Conservation (phyloP, 495 filamentous ascomycete genomes). For the Neurospora sp. region DNA sequence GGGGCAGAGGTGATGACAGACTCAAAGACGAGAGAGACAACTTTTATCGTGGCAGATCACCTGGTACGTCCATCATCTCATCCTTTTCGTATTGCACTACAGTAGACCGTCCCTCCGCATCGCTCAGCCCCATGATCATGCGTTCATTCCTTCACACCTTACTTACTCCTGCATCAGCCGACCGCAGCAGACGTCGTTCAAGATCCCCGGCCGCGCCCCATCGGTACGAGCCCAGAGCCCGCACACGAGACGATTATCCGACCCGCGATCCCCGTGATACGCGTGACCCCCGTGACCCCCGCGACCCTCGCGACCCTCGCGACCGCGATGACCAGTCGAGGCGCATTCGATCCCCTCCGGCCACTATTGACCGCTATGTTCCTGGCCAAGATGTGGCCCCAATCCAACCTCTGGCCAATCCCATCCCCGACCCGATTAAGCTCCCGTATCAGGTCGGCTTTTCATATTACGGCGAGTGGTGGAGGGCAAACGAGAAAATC, state of each 20-base stretch:
- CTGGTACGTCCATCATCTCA: slow-evolving; percentile 34
- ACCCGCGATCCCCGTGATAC: neutral
- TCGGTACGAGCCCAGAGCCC: slow-evolving; percentile 57
- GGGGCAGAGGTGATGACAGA: slow-evolving; percentile 41
- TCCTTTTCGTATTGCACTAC: slow-evolving; percentile 2
- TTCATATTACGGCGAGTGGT: slow-evolving; percentile 96
- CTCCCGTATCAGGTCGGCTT: slow-evolving; percentile 93
- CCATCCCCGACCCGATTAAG: slow-evolving; percentile 68
- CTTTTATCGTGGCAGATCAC: slow-evolving; percentile 47
- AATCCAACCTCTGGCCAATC: slow-evolving; percentile 55
- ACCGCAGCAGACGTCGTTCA: slow-evolving; percentile 48
- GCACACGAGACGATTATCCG: slow-evolving; percentile 59
- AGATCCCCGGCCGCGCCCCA: slow-evolving; percentile 63
- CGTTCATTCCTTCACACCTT: neutral
- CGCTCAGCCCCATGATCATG: neutral
- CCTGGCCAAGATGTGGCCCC: slow-evolving; percentile 62
- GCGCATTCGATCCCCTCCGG: slow-evolving; percentile 49
- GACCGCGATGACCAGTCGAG: slow-evolving; percentile 43
- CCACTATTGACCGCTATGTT: slow-evolving; percentile 90
- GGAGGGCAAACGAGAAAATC: slow-evolving; percentile 72
- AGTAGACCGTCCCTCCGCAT: neutral
- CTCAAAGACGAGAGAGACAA: slow-evolving; percentile 39
- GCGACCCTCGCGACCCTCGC: slow-evolving; percentile 20
- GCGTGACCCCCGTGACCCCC: neutral
- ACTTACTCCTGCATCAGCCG: slow-evolving; percentile 21